Evolutionary conservation across 805 yeast genomes (phyloP), one percentile per base, ranked within the genome.

Genomic region (Naumovozyma baii): DNA sequence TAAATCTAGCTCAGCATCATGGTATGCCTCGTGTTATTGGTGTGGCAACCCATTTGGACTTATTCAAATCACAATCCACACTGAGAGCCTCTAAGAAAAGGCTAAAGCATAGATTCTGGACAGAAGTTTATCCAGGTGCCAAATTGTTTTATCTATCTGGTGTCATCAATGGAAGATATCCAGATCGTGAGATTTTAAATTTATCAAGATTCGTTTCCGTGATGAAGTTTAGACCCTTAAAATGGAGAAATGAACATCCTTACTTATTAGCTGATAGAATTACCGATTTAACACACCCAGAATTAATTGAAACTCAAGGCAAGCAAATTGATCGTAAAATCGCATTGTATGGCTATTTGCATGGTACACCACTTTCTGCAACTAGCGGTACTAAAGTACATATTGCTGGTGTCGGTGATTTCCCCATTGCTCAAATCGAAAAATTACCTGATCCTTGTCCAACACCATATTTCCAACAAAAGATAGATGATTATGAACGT

Each of bases 201-300:
- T 70, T 92, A 52, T 81, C 94, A 3, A 72, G 99, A 49, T 92
- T 94, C 59, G 83, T 92, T 39, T 80, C 94, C 4, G 96, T 90
- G 34, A 90, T 94, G 97, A 92, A 94, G 61, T 94, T 94, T 64
- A 76, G 98, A 56, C 99, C 99, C n/a, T 69, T 94, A 51, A 92
- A 92, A 61, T 92, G 99, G 99, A 78, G 98, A 67, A 92, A 90
- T 59, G 97, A 92, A 67, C 99, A 92, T 67, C 95, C 97, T 3
- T 92, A 92, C 57, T 61, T 92, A 51, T 67, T 92, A 43, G 87
- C 90, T 13, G 99, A 92, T 59, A 74, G 98, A 59, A 70, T 90
- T 33, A 84, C 92, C 8, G 99, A 92, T 62, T 68, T 94, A 46
- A 94, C 99, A 3, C 96, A 88, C 62, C 98, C 98, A 1, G 74